Evolutionary conservation across 2,329 filamentous ascomycete species (phyloP).

Genomic region (Hortaea werneckii): DNA sequence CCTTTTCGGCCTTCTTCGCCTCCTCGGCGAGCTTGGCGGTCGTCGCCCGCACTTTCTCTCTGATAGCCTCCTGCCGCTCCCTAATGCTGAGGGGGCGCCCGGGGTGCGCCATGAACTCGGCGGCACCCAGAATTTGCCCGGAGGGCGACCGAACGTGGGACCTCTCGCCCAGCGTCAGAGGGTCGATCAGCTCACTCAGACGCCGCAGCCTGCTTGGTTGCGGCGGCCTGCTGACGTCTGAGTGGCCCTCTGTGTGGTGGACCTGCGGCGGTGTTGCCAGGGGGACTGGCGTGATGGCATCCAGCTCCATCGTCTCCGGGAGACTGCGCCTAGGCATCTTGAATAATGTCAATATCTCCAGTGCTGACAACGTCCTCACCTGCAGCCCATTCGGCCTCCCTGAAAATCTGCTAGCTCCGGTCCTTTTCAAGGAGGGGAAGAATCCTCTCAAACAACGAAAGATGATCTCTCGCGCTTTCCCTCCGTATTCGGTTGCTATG

Average conservation of each 20-base stretch:
- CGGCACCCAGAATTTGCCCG: conserved; percentile 19
- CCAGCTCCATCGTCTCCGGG: background rate
- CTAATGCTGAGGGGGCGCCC: conserved; percentile 25
- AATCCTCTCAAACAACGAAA: too few relatives aligned
- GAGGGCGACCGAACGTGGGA: conserved; percentile 21
- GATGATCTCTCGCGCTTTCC: too few relatives aligned
- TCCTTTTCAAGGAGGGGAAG: too few relatives aligned
- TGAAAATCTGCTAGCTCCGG: too few relatives aligned
- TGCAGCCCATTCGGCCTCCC: too few relatives aligned
- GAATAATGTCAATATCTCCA: too few relatives aligned
- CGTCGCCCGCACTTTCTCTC: conserved; percentile 5
- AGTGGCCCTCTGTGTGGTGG: conserved; percentile 10
- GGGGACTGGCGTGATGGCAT: background rate
- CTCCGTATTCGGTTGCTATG: too few relatives aligned
- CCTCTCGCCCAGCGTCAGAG: conserved; percentile 12
- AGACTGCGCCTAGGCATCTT: too few relatives aligned
- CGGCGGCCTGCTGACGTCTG: conserved; percentile 15
- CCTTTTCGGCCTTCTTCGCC: background rate
- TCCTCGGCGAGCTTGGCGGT: background rate
- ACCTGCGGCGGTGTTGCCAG: background rate
- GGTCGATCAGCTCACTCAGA: conserved; percentile 21
- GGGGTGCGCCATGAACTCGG: conserved; percentile 15
- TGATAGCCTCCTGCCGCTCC: conserved; percentile 27
- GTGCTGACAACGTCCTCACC: too few relatives aligned
- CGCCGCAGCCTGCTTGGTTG: conserved; percentile 11